Base-by-base conservation (phyloP, 2,329 filamentous ascomycete species). In the Fusarium luffae region DNA sequence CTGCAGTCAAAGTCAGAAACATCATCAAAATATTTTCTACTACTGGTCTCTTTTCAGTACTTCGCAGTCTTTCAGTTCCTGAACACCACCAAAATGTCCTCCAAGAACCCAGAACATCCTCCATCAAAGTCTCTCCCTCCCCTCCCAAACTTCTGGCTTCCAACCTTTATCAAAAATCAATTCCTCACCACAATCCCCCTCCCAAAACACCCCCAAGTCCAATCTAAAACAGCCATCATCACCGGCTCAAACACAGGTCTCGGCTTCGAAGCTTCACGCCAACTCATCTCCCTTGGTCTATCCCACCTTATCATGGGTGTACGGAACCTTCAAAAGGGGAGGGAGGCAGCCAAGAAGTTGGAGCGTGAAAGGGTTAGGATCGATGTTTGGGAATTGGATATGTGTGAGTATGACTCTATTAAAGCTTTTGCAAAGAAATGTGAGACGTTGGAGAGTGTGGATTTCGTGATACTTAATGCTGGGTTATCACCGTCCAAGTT, bases 381-480 rank as follows among this genome's bases (percentile, higher is more conserved):
- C n/a, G 74, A 76, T 5, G 67, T 75, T 4, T 76, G 71, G 63
- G 50, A 61, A 2, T 19, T 76, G 13, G 74, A 76, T 19, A 75
- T 76, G 74, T 63, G 69, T 30, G 71, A 70, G 7, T 77, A 77
- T 30, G 62, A 69, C 11, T 76, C 72, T 14, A 52, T 77, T 11
- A 61, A 68, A 8, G 42, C 55, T 0, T 77, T 77, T 58, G 64
- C 54, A 0, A 32, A 30, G 7, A 65, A 32, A 21, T 75, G 72
- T 8, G 50, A 64, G 14, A 16, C 19, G 4, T 66, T 77, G 6
- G 18, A 51, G 2, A 58, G 54, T 1, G 66, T 77, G 8, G 75
- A 76, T 40, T 63, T 73, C 27, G 76, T 69, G 7, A 77, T 81
- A 28, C 66, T 81, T 7, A 81, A 81, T n/a, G 79, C 78, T 7